Percentiles rank a stretch among this genome's conserved stretches.
phyloP scores from a whole-genome alignment of 371 early-diverging fungal species.

The Mucor circinelloides region DNA sequence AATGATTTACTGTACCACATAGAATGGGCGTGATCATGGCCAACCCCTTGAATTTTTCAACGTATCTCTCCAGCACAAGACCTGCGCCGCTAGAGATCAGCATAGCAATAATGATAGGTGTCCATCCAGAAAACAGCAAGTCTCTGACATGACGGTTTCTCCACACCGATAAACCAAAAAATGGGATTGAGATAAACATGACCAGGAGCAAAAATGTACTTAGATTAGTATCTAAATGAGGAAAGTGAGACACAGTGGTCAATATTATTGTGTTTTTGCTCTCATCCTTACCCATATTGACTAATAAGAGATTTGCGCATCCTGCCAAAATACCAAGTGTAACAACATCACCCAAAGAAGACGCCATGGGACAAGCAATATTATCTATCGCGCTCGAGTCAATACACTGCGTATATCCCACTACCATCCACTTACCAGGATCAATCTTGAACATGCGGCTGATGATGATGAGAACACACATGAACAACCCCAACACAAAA shows the following conservation, averaged over 20 bases:
- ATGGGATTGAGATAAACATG: conserved; percentile 56
- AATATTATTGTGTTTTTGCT: conserved; percentile 11
- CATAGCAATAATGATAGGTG: conserved; percentile 79
- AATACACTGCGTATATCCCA: neutral
- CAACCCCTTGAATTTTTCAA: conserved; percentile 72
- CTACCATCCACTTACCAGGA: conserved; percentile 59
- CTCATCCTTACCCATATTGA: conserved; percentile 44
- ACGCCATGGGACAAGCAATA: conserved; percentile 74
- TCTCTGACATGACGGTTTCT: conserved; percentile 64
- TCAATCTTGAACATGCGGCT: conserved; percentile 71
- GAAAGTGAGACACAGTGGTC: conserved; percentile 6
- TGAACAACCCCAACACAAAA: conserved; percentile 73
- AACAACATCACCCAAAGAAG: conserved; percentile 75
- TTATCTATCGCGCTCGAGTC: conserved; percentile 43
- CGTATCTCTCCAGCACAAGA: conserved; percentile 79
- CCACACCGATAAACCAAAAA: conserved; percentile 59
- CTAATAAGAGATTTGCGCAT: conserved; percentile 51
- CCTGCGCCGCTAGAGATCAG: conserved; percentile 82
- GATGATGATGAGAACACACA: conserved; percentile 71
- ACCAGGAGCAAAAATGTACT: conserved; percentile 48
- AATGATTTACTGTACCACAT: conserved; percentile 50
- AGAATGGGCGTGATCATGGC: conserved; percentile 78
- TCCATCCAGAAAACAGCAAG: conserved; percentile 78
- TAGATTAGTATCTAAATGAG: conserved; percentile 45
- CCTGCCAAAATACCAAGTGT: conserved; percentile 68